Evolutionary conservation across 2,329 filamentous ascomycete species (phyloP), one percentile per base, ranked within the genome.

Genomic region (Sclerotinia sclerotiorum): DNA sequence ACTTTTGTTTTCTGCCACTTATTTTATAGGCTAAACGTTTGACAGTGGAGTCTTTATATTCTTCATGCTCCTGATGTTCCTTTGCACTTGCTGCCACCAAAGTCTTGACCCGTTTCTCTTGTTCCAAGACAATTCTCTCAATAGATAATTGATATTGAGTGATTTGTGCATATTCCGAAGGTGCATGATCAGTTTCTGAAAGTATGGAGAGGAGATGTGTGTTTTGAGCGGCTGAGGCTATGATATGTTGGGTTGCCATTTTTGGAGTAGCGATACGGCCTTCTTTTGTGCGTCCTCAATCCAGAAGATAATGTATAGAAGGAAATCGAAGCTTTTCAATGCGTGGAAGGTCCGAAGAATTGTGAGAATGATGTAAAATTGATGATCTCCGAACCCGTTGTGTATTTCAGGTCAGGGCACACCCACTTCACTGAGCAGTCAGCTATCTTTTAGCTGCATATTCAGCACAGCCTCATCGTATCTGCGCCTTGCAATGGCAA

Each of bases 1-100:
- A 84, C 65, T 81, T 81, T 13, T 80, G 82, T 51, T 79, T 79
- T 69, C 81, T 81, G 46, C 85, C 82, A 10, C 80, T 78, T 21
- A 84, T 77, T 69, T 81, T 84, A 79, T 84, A 83, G 54, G 81
- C 78, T 73, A 84, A 84, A 61, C 84, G 82, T 66, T 80, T 81
- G 72, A 85, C 77, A 56, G 82, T 81, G 63, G 81, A 83, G 77
- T 85, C 82, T 67, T 83, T 82, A 74, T 85, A 84, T 67, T 80
- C 81, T 65, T 83, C 79, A 69, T 86, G 84, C 21, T 85, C 83
- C 61, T 81, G 81, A 48, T 82, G 79, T 73, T 86, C 83, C 67
- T 81, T 79, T 35, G 44, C 60, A 66, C 57, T 64, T 32, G 32
- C 27, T 13, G 35, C 49, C 2, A 35, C 19, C 21, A 68, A 24